Evolutionary conservation across 495 filamentous ascomycete species (phyloP), one percentile per base, ranked within the genome.

Genomic region (Podospora anserina): DNA sequence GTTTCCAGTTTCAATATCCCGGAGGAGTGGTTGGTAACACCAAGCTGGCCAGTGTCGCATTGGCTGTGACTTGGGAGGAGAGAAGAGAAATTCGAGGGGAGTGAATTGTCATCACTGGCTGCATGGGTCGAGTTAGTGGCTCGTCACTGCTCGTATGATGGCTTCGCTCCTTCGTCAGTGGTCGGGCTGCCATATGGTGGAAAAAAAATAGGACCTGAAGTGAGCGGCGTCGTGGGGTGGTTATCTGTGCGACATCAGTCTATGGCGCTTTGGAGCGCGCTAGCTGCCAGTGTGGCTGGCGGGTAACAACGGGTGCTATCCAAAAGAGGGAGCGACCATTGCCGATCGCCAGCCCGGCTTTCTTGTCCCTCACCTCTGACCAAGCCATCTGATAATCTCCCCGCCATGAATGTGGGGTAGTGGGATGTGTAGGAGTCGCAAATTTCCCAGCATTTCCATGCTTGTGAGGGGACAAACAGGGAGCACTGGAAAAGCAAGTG

Each of bases 241-340:
- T 32, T 61, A 61, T 61, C 59, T 61, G 59, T 61, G 59, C 59
- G 59, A 61, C 59, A 61, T 61, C 59, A 32, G 27, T 27, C 16
- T 1, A 61, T 49, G 39, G 39, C 39, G 39, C 19, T 63, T 63
- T 9, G 19, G 30, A 32, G 5, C 30, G 61, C 34, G 27, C 30
- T 32, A 32, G 9, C 20, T 32, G 19, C 18, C 27, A 20, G n/a
- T 49, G 61, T 63, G 61, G 61, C 61, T 23, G 61, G 61, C 61
- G 61, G 61, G 61, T 63, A 63, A 63, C 61, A 63, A 63, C 61
- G 61, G 61, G 61, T 63, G n/a, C 61, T 63, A 63, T 63, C 61
- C 61, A 11, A 20, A 63, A 63, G 18, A 11, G 61, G 61, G 27
- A 53, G 30, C 15, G 16, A 20, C 11, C 26, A 28, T 32, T 63